Conservation (phyloP, 768 basidiomycete species). For the Chlorophyllum brunneum region DNA sequence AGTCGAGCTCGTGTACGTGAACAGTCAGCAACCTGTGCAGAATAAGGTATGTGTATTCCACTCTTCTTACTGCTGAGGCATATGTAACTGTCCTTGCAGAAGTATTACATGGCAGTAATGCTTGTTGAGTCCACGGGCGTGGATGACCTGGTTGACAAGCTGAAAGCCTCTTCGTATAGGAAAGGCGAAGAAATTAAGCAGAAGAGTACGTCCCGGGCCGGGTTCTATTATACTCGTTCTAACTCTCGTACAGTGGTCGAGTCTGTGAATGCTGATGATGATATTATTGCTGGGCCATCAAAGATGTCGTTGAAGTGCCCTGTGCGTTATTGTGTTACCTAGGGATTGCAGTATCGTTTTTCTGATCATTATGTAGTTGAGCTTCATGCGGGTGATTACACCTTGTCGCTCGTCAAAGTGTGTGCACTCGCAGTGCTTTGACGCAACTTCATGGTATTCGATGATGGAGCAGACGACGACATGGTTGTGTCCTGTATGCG, state of each 20-base stretch:
- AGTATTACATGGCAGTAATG: constrained; percentile 83
- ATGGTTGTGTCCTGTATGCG: constrained; percentile 94
- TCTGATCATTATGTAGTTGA: constrained; percentile 49
- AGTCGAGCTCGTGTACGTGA: constrained; percentile 87
- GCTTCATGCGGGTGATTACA: constrained; percentile 77
- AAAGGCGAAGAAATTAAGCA: constrained; percentile 60
- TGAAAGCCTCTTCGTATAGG: constrained; percentile 66
- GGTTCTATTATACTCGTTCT: not conserved
- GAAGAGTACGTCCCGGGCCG: constrained; percentile 49
- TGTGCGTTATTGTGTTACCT: constrained; percentile 43
- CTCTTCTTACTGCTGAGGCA: not conserved
- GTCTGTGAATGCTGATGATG: constrained; percentile 70
- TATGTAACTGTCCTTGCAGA: constrained; percentile 39
- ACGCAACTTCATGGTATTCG: constrained; percentile 89
- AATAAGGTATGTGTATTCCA: constrained; percentile 52
- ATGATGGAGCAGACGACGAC: constrained; percentile 97
- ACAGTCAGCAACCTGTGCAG: constrained; percentile 74
- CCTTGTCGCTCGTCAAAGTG: constrained; percentile 88
- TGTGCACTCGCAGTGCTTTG: constrained; percentile 92
- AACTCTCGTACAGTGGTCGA: constrained; percentile 46
- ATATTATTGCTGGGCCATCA: constrained; percentile 85
- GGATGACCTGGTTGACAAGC: constrained; percentile 60
- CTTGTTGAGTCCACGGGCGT: constrained; percentile 78
- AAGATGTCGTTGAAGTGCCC: constrained; percentile 94
- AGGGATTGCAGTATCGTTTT: not conserved